Conservation (phyloP, 2,329 filamentous ascomycete species). For the Xylariaceae sp. region DNA sequence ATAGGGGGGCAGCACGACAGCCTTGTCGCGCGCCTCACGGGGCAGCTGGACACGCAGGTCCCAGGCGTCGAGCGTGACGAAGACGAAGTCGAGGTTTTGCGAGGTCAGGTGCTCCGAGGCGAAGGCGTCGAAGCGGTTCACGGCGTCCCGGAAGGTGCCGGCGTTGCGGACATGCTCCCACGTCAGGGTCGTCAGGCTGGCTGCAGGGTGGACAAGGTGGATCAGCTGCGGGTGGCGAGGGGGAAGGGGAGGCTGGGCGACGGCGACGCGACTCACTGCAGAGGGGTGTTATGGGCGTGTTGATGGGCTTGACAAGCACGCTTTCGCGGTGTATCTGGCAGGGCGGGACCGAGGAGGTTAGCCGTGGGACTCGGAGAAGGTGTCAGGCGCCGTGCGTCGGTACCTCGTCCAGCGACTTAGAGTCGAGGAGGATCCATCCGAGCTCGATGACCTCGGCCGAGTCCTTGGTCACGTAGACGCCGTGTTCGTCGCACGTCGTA, state of each 20-base stretch:
- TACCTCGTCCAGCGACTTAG: slow-evolving; percentile 89
- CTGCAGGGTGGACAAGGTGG: slow-evolving; percentile 37
- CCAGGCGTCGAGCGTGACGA: slow-evolving; percentile 97
- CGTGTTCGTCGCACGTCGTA: slow-evolving; percentile 97
- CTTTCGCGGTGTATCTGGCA: slow-evolving; percentile 83
- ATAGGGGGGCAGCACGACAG: slow-evolving; percentile 91
- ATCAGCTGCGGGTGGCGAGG: slow-evolving; percentile 4
- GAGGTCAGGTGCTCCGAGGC: slow-evolving; percentile 83
- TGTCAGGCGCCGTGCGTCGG: background rate
- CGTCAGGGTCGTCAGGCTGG: slow-evolving; percentile 92
- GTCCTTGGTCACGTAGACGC: slow-evolving; percentile 98
- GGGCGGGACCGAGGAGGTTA: too few species aligned
- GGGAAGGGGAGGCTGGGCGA: slow-evolving; percentile 1
- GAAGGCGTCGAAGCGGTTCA: slow-evolving; percentile 91
- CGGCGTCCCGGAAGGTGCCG: slow-evolving; percentile 92
- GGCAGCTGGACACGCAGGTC: slow-evolving; percentile 96
- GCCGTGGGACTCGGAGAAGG: background rate
- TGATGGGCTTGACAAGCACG: slow-evolving; percentile 95
- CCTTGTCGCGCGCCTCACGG: slow-evolving; percentile 95
- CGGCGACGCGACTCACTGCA: slow-evolving; percentile 78
- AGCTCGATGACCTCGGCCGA: slow-evolving; percentile 99
- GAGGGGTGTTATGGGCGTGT: slow-evolving; percentile 95
- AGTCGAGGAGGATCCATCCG: slow-evolving; percentile 93
- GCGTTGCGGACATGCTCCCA: slow-evolving; percentile 99
- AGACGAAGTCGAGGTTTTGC: slow-evolving; percentile 93